These are phyloP conservation scores for Talaromyces sp. DNA, from an alignment of 2,329 filamentous ascomycete species.

Conservation along the genomic window DNA sequence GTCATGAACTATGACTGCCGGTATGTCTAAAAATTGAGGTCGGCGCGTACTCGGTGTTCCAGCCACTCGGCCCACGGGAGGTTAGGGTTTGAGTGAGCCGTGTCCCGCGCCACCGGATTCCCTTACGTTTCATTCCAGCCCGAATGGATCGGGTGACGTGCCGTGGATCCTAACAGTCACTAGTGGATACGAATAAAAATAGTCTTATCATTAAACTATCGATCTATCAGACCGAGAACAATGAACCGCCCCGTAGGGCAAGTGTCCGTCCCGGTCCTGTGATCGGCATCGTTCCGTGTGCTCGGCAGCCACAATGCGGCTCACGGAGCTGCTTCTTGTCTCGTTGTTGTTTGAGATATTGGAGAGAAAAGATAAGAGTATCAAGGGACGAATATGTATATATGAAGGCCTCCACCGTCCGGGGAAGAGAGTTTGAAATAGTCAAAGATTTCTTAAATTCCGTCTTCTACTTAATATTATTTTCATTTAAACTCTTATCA, in stretches of 20 bases:
- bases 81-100: background rate
- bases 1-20: background rate
- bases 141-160: background rate
- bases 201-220: background rate
- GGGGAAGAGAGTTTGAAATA: background rate
- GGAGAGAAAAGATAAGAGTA: background rate
- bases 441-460: background rate
- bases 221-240: background rate
- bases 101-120: background rate
- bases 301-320: background rate
- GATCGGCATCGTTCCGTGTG: conserved; percentile 11
- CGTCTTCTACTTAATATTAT: background rate
- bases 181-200: background rate
- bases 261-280: conserved; percentile 15
- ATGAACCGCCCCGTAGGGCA: background rate
- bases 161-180: background rate
- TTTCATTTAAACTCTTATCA: background rate
- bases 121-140: background rate
- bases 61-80: background rate
- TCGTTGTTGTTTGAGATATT: background rate
- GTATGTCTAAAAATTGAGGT: background rate
- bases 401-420: background rate
- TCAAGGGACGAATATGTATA: background rate
- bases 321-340: background rate
- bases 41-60: background rate